Conservation (phyloP, 148 eudicot genomes). For the Nepenthes mirabilis region DNA sequence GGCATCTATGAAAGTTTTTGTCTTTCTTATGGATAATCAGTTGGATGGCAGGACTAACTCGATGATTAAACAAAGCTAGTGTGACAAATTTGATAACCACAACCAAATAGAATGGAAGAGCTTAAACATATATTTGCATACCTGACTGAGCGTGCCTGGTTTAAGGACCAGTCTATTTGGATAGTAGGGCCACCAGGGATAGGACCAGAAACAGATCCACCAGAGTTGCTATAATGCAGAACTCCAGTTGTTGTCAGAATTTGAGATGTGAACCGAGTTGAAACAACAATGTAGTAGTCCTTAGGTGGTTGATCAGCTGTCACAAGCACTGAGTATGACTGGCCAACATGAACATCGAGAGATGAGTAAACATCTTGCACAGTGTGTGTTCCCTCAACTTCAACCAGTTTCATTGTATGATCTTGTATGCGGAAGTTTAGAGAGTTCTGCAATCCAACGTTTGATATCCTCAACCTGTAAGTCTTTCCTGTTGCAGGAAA, state of each 20-base stretch:
- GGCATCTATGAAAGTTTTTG: no score
- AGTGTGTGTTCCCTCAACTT: slow-evolving; percentile 96
- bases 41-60: no score
- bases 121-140: slow-evolving; percentile 1
- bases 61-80: no score
- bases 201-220: slow-evolving; percentile 55
- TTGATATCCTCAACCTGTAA: slow-evolving; percentile 82
- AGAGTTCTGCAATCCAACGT: slow-evolving; percentile 77
- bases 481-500: slow-evolving; percentile 52
- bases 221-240: slow-evolving; percentile 70
- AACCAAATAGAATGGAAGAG: no score
- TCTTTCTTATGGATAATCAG: no score
- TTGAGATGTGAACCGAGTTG: slow-evolving; percentile 66
- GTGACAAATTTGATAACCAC: no score
- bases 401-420: slow-evolving; percentile 76
- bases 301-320: slow-evolving; percentile 75
- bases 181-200: slow-evolving; percentile 90
- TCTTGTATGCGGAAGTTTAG: slow-evolving; percentile 89
- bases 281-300: slow-evolving; percentile 78
- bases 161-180: slow-evolving; percentile 78
- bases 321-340: slow-evolving; percentile 75
- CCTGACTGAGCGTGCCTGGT: slow-evolving; percentile 89
- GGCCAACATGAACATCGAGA: slow-evolving; percentile 83
- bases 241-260: slow-evolving; percentile 47
- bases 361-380: slow-evolving; percentile 73